Evolutionary conservation across 2,329 filamentous ascomycete genomes (phyloP).

Genomic region (Apiospora kogelbergensis): DNA sequence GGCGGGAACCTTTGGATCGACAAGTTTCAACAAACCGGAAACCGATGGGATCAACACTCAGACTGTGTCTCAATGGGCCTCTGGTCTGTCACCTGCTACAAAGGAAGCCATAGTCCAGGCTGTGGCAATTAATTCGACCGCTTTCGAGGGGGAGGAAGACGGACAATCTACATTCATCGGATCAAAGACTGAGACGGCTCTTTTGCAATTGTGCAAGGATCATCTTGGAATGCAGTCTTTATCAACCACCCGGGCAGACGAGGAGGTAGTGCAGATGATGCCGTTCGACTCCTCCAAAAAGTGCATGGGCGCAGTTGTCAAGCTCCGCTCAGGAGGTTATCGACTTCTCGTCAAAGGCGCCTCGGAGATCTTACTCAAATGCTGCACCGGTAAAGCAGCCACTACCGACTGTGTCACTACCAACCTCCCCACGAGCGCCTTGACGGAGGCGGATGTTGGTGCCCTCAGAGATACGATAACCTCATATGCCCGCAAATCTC

Average conservation of each 20-base stretch:
- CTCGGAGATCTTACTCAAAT: conserved; percentile 53
- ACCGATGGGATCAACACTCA: conserved; percentile 19
- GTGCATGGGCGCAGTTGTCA: conserved; percentile 56
- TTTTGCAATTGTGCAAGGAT: conserved; percentile 50
- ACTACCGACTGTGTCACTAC: conserved; percentile 40
- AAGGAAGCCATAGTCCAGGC: conserved; percentile 41
- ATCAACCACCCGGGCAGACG: conserved; percentile 45
- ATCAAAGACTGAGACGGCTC: conserved; percentile 57
- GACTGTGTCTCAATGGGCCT: conserved; percentile 32
- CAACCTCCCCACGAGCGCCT: conserved; percentile 23
- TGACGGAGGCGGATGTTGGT: conserved; percentile 58
- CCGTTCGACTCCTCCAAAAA: conserved; percentile 56
- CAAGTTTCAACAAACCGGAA: conserved; percentile 29
- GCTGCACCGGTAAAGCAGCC: conserved; percentile 37
- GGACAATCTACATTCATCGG: conserved; percentile 49
- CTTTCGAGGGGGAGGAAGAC: conserved; percentile 51
- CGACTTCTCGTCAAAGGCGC: conserved; percentile 56
- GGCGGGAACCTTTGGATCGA: conserved; percentile 63
- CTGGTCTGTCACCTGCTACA: conserved; percentile 25
- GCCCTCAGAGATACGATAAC: conserved; percentile 56
- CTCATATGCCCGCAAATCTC: conserved; percentile 63
- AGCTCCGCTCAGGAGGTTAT: conserved; percentile 43
- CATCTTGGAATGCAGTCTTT: conserved; percentile 49
- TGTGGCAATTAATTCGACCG: conserved; percentile 57
- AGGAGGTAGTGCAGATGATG: conserved; percentile 48